Percentiles rank a stretch among this genome's conserved stretches.
Evolutionary conservation across 345 rosid species (phyloP).

Genomic region (Raphanus raphanistrum): DNA sequence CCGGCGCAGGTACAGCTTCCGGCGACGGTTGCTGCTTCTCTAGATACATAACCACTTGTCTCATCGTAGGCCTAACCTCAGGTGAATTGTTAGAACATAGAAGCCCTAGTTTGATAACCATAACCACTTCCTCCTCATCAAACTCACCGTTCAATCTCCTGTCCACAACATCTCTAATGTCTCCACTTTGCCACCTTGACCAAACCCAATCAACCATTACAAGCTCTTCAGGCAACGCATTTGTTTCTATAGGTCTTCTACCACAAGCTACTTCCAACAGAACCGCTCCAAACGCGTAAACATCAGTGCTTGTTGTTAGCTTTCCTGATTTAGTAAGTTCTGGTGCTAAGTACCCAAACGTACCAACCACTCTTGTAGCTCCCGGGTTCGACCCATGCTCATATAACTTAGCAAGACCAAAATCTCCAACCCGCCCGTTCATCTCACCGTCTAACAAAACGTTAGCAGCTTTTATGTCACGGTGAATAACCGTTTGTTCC

Average conservation of each 20-base stretch:
- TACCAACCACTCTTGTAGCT: slow-evolving; percentile 86
- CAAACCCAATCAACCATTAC: slow-evolving; percentile 90
- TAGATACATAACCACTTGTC: slow-evolving; percentile 74
- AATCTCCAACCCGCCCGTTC: slow-evolving; percentile 81
- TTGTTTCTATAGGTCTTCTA: slow-evolving; percentile 78
- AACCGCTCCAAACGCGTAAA: slow-evolving; percentile 89
- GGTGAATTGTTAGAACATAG: slow-evolving; percentile 72
- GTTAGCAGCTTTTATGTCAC: slow-evolving; percentile 88
- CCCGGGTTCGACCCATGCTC: slow-evolving; percentile 72
- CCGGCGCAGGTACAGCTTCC: slow-evolving; percentile 52
- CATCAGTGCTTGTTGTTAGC: slow-evolving; percentile 71
- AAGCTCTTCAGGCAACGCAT: slow-evolving; percentile 81
- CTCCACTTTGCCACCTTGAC: slow-evolving; percentile 68
- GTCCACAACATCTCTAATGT: slow-evolving; percentile 65
- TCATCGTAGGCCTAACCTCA: slow-evolving; percentile 64
- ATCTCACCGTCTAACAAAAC: slow-evolving; percentile 73
- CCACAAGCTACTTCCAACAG: slow-evolving; percentile 83
- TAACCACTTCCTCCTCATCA: slow-evolving; percentile 59
- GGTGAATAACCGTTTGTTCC: slow-evolving; percentile 89
- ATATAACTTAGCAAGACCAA: slow-evolving; percentile 84
- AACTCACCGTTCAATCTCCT: slow-evolving; percentile 61
- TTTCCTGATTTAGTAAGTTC: slow-evolving; percentile 87
- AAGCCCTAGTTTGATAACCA: slow-evolving; percentile 69
- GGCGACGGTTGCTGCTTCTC: slow-evolving; percentile 63
- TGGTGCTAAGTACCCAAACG: slow-evolving; percentile 91